These are phyloP conservation scores for Blastocrithidia nonstop DNA, from an alignment of 208 protist genomes.

Conservation along the genomic window DNA sequence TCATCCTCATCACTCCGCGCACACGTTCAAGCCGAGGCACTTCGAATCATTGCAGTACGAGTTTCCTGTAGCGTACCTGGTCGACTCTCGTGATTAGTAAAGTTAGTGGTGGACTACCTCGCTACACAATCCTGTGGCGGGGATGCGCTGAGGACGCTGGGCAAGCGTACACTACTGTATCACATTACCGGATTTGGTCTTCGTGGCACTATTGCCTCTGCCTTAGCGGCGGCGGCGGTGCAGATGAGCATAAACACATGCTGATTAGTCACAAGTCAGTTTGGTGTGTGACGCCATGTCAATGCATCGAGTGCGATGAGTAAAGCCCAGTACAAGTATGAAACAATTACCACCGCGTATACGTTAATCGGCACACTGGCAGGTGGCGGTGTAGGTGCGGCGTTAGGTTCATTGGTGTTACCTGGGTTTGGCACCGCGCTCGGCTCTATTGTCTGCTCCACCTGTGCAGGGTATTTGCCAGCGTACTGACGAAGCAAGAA, in stretches of 20 bases:
- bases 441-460: constrained; percentile 22
- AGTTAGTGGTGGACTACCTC: constrained; percentile 7
- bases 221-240: constrained; percentile 23
- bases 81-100: constrained; percentile 14
- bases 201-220: constrained; percentile 21
- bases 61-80: constrained; percentile 13
- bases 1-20: constrained; percentile 21
- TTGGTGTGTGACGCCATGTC: constrained; percentile 6
- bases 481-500: constrained; percentile 11
- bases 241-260: constrained; percentile 17
- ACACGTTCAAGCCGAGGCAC: constrained; percentile 27
- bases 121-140: not conserved
- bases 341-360: constrained; percentile 20
- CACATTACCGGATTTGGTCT: constrained; percentile 39
- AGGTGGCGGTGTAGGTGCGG: constrained; percentile 27
- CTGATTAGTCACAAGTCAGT: constrained; percentile 13
- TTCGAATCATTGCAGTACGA: constrained; percentile 20
- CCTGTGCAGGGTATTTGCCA: constrained; percentile 20
- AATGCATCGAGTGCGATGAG: constrained; percentile 8
- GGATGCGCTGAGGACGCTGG: constrained; percentile 13
- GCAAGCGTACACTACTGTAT: constrained; percentile 18
- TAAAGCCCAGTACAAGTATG: constrained; percentile 31
- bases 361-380: constrained; percentile 17
- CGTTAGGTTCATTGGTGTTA: constrained; percentile 25
- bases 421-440: constrained; percentile 55